A percentile compares a stretch with the other conserved stretches of the same genome.
Evolutionary conservation across 2,329 filamentous ascomycete species (phyloP).

Genomic region (Alternaria sp.): DNA sequence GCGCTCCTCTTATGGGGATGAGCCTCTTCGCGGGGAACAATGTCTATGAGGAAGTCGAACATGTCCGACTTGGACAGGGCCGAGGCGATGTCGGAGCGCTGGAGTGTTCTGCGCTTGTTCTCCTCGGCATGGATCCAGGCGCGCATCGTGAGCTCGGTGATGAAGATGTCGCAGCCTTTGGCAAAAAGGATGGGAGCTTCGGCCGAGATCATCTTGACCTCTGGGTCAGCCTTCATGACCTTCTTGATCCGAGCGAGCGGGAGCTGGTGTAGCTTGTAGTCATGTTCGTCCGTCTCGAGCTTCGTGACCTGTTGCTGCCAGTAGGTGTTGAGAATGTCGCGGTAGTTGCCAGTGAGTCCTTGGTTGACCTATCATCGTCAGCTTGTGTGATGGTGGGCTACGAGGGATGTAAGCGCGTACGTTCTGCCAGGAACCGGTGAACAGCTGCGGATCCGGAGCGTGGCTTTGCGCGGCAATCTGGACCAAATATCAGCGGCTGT

Average conservation of each 20-base stretch:
- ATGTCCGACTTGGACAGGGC: slow-evolving; percentile 97
- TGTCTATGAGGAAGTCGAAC: slow-evolving; percentile 99
- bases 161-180: slow-evolving; percentile 99
- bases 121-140: slow-evolving; percentile 99
- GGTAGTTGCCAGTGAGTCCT: slow-evolving; percentile 88
- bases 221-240: slow-evolving; percentile 99
- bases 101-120: slow-evolving; percentile 94
- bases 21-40: slow-evolving; percentile 94
- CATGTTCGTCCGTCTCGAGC: slow-evolving; percentile 92
- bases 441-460: slow-evolving; percentile 87
- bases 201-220: slow-evolving; percentile 99
- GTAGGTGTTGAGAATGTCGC: slow-evolving; percentile 97
- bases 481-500: slow-evolving; percentile 49
- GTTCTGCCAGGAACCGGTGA: slow-evolving; percentile 95
- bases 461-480: slow-evolving; percentile 87
- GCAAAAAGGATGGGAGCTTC: slow-evolving; percentile 98
- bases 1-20: slow-evolving; percentile 76
- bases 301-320: slow-evolving; percentile 99
- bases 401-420: slow-evolving; percentile 58
- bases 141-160: slow-evolving; percentile 98
- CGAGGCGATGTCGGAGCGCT: slow-evolving; percentile 95
- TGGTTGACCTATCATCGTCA: slow-evolving; percentile 78
- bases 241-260: slow-evolving; percentile 99
- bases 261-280: slow-evolving; percentile 98
- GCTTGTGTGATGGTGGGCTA: slow-evolving; percentile 15